Evolutionary conservation across 2,329 filamentous ascomycete genomes (phyloP).

Genomic region (Colletotrichum camelliae): DNA sequence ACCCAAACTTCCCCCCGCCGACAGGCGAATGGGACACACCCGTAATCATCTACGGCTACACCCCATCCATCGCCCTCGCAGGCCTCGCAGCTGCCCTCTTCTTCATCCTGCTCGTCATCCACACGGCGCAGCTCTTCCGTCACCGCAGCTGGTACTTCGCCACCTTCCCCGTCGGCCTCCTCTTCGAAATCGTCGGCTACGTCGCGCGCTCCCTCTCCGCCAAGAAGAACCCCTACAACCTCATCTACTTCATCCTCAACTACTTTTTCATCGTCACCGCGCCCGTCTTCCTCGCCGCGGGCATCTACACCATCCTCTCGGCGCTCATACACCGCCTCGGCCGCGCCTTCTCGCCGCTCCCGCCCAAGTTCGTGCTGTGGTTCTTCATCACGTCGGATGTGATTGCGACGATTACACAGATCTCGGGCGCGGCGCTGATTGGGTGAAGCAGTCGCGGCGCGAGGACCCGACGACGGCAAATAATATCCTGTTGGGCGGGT

Average conservation of each 20-base stretch:
- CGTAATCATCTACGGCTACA: constrained; percentile 58
- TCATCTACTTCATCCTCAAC: constrained; percentile 61
- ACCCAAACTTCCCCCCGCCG: constrained; percentile 58
- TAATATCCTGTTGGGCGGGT: constrained; percentile 59
- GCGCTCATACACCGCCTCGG: constrained; percentile 53
- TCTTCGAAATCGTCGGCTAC: constrained; percentile 57
- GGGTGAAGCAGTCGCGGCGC: constrained; percentile 50
- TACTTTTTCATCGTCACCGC: constrained; percentile 68
- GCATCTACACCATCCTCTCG: constrained; percentile 60
- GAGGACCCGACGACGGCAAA: constrained; percentile 57
- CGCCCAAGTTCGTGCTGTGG: constrained; percentile 52
- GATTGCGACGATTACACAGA: constrained; percentile 57
- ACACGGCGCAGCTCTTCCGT: constrained; percentile 40
- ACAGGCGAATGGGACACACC: constrained; percentile 48
- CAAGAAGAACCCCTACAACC: constrained; percentile 55
- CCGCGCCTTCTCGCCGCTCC: constrained; percentile 46
- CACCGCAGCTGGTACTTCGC: constrained; percentile 52
- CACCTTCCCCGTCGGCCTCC: constrained; percentile 46
- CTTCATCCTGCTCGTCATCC: constrained; percentile 41
- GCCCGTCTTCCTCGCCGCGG: constrained; percentile 61
- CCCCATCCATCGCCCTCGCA: constrained; percentile 48
- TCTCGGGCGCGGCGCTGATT: constrained; percentile 59
- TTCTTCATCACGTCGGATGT: constrained; percentile 61
- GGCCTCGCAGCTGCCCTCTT: constrained; percentile 49
- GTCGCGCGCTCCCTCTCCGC: constrained; percentile 52